Conservation (phyloP, 179 eudicot genomes). For the Actinidia chinensis region DNA sequence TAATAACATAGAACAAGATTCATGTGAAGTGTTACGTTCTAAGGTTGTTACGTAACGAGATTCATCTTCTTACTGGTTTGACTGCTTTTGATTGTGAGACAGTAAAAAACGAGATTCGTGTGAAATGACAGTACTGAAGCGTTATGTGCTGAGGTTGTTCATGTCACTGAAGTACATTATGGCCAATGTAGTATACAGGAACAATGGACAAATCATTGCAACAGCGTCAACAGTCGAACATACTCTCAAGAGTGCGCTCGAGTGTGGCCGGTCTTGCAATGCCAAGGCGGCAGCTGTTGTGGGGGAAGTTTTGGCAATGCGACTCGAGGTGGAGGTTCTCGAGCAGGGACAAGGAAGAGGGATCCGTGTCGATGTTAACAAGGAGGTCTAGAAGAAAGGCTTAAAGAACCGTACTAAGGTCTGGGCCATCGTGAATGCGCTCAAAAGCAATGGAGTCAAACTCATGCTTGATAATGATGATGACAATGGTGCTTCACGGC, state of each 20-base stretch:
- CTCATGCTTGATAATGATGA: slow-evolving; percentile 51
- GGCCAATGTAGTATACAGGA: slow-evolving; percentile 66
- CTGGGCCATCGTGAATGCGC: slow-evolving; percentile 62
- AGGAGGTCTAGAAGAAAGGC: slow-evolving; percentile 72
- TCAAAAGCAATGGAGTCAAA: slow-evolving; percentile 65
- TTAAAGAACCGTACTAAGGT: slow-evolving; percentile 61
- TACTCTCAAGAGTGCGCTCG: slow-evolving; percentile 50
- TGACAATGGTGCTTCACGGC: slow-evolving; percentile 19
- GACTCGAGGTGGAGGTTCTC: slow-evolving; percentile 70
- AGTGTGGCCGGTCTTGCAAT: slow-evolving; percentile 71
- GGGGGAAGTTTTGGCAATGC: slow-evolving; percentile 76
- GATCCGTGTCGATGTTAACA: slow-evolving; percentile 56
- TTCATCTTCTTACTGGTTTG: too few relatives aligned
- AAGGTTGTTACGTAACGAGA: too few relatives aligned
- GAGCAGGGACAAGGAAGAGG: slow-evolving; percentile 65
- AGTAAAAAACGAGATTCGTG: slow-evolving; percentile 14
- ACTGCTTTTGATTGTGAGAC: slow-evolving; percentile 2
- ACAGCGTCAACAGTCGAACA: slow-evolving; percentile 69
- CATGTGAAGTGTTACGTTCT: too few relatives aligned
- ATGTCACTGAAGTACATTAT: slow-evolving; percentile 69
- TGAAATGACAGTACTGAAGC: slow-evolving; percentile 59
- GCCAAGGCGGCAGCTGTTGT: slow-evolving; percentile 71
- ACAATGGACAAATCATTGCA: slow-evolving; percentile 63
- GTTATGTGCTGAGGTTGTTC: slow-evolving; percentile 60
- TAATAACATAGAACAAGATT: too few relatives aligned